Base-by-base conservation (phyloP, 2,329 filamentous ascomycete genomes). In the Arthrobotrys iridis region DNA sequence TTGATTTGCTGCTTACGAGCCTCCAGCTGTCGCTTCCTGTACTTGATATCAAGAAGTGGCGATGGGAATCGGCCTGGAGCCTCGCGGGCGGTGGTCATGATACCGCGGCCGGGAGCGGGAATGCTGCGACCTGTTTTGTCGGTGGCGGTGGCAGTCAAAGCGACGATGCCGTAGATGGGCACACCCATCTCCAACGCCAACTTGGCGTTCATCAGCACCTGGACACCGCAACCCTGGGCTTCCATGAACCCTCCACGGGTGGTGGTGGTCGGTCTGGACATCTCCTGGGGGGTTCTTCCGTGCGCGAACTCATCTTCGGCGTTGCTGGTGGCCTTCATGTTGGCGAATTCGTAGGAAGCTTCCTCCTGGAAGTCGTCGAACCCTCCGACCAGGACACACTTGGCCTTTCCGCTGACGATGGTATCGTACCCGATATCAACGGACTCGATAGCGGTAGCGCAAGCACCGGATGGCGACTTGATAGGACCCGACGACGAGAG, bases 311-410 rank as follows among this genome's bases (percentile, higher is more conserved):
- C 96, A 79, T 98, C 93, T 76, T 97, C 91, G 24, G 94, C 93
- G 81, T 98, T 99, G 87, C 93, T 97, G 66, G 95, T 99, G 73
- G 95, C 95, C 85, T 97, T 96, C 95, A 99, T 99, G 86, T 99
- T 99, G 86, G 95, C 95, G 82, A 99, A 99, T 83, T 99, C 95
- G 81, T 97, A 99, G 0, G 95, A 99, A 60, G 95, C 96, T 84
- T 99, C 95, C 84, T 99, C 95, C 81, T 96, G 93, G 86, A 99
- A 97, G 84, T 99, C 96, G 85, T 99, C 95, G 81, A 99, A 98
- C 79, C 95, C 95, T 88, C 95, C 95, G 73, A 99, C 96, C 78
- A 99, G 91, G 87, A 94, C 98, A 81, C 99, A 89, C 60, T 93
- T 92, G 74, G 96, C 95, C 87, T 99, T 99, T 84, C 95, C 95